Evolutionary conservation across 1,139 yeast genomes (phyloP).

Genomic region (Kodamaea sp.): DNA sequence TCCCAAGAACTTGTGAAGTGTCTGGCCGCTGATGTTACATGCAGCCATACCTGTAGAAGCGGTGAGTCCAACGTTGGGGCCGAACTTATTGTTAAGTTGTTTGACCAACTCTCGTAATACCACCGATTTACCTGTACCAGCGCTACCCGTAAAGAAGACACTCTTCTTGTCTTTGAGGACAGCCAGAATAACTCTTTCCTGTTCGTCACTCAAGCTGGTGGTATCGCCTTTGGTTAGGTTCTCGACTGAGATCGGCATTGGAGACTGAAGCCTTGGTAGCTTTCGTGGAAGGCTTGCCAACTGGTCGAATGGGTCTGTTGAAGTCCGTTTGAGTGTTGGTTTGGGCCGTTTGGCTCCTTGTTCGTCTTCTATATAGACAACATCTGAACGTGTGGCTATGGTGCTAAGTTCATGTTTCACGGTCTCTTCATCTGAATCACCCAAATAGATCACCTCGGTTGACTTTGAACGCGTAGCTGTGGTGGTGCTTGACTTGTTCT

Average conservation of each 20-base stretch:
- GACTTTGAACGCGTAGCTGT: background rate
- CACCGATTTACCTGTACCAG: constrained; percentile 86
- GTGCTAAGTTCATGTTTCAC: no score
- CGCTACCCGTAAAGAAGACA: constrained; percentile 76
- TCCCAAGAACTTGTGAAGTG: constrained; percentile 77
- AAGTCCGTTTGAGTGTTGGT: background rate
- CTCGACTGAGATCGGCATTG: constrained; percentile 2
- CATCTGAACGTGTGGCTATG: no score
- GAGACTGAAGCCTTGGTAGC: constrained; percentile 14
- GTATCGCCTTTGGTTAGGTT: constrained; percentile 4
- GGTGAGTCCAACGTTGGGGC: constrained; percentile 64
- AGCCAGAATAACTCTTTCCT: constrained; percentile 62
- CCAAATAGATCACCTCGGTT: background rate
- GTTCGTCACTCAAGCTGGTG: constrained; percentile 54
- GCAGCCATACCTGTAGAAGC: constrained; percentile 96
- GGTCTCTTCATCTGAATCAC: background rate
- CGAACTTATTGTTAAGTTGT: constrained; percentile 31
- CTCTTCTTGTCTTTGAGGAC: constrained; percentile 57
- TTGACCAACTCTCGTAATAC: constrained; percentile 62
- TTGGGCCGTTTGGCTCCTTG: no score
- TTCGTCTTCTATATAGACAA: no score
- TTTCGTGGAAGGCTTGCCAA: constrained; percentile 23
- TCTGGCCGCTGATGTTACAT: constrained; percentile 79
- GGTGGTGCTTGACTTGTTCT: background rate
- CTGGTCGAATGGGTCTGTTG: background rate